Evolutionary conservation across 805 yeast species (phyloP).

Genomic region (Blastobotrys mokoenaii): DNA sequence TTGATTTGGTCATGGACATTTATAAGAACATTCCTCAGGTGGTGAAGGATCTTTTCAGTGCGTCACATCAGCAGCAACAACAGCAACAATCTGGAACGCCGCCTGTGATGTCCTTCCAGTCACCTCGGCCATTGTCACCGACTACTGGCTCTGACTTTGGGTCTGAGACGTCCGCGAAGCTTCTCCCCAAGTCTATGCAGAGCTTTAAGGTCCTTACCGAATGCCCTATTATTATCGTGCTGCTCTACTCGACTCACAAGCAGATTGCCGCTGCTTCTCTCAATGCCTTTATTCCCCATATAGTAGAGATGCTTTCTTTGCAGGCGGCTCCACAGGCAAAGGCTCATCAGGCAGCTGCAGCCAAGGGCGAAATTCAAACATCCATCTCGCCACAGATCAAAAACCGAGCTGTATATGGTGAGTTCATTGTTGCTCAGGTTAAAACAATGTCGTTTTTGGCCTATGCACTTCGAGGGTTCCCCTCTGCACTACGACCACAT

Average conservation of each 20-base stretch:
- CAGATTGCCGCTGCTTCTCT: slow-evolving; percentile 61
- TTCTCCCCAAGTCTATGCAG: slow-evolving; percentile 56
- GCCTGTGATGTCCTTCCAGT: slow-evolving; percentile 24
- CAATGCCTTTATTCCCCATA: slow-evolving; percentile 71
- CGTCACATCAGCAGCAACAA: slow-evolving; percentile 2
- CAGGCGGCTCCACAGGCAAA: slow-evolving; percentile 77
- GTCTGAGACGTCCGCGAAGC: slow-evolving; percentile 38
- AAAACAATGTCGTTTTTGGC: slow-evolving; percentile 94
- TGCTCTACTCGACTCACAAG: slow-evolving; percentile 81
- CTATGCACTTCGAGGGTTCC: slow-evolving; percentile 78
- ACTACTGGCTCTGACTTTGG: slow-evolving; percentile 25
- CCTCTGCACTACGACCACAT: slow-evolving; percentile 51
- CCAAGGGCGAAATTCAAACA: slow-evolving; percentile 51
- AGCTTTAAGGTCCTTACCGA: slow-evolving; percentile 92
- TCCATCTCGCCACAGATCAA: slow-evolving; percentile 67
- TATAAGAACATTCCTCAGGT: slow-evolving; percentile 73
- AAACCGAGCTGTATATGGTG: slow-evolving; percentile 75
- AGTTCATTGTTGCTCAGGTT: slow-evolving; percentile 85
- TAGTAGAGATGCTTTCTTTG: slow-evolving; percentile 60
- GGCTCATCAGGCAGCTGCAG: slow-evolving; percentile 46
- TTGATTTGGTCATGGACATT: slow-evolving; percentile 64
- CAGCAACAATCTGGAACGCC: slow-evolving; percentile 16
- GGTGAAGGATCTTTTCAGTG: slow-evolving; percentile 55
- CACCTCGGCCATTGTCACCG: slow-evolving; percentile 38
- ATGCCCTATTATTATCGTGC: slow-evolving; percentile 94